These are phyloP conservation scores for Nyctanthes arbortristis DNA, from an alignment of 257 asterid genomes.

Conservation along the genomic window DNA sequence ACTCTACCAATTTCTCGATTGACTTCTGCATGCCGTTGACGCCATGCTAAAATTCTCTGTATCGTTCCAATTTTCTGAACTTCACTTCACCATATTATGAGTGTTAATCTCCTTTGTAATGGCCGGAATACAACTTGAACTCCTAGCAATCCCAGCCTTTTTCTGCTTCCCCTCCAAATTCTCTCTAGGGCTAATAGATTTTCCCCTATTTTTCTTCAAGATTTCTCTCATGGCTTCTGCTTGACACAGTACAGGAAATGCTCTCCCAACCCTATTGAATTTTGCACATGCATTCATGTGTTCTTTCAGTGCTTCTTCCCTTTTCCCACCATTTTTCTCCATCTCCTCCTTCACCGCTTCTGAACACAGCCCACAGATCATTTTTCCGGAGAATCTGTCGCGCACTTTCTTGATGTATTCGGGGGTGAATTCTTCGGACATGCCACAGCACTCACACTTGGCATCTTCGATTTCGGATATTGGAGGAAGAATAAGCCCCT, in stretches of 20 bases:
- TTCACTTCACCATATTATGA: slow-evolving; percentile 1
- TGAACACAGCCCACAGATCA: slow-evolving; percentile 85
- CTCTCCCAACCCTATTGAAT: slow-evolving; percentile 74
- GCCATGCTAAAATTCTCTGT: too few species aligned
- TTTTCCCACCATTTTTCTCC: slow-evolving; percentile 74
- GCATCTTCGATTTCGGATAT: slow-evolving; percentile 80
- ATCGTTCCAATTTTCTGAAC: not conserved
- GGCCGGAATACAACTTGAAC: slow-evolving; percentile 81
- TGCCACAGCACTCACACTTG: slow-evolving; percentile 95
- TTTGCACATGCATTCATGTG: slow-evolving; percentile 75
- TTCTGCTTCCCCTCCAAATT: slow-evolving; percentile 26
- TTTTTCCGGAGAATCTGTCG: slow-evolving; percentile 52
- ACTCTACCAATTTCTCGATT: too few species aligned
- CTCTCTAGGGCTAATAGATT: slow-evolving; percentile 68
- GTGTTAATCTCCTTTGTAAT: slow-evolving; percentile 43
- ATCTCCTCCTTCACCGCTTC: slow-evolving; percentile 89
- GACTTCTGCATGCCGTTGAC: too few species aligned
- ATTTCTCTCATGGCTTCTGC: slow-evolving; percentile 87
- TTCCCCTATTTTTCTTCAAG: slow-evolving; percentile 59
- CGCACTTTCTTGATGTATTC: slow-evolving; percentile 58
- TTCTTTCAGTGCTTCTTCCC: slow-evolving; percentile 59
- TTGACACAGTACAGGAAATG: slow-evolving; percentile 76
- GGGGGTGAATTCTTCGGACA: slow-evolving; percentile 84
- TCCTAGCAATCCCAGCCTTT: slow-evolving; percentile 57
- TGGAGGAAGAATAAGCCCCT: slow-evolving; percentile 30